Base-by-base conservation (phyloP, 306 rosid genomes). In the Trichosanthes truncata region DNA sequence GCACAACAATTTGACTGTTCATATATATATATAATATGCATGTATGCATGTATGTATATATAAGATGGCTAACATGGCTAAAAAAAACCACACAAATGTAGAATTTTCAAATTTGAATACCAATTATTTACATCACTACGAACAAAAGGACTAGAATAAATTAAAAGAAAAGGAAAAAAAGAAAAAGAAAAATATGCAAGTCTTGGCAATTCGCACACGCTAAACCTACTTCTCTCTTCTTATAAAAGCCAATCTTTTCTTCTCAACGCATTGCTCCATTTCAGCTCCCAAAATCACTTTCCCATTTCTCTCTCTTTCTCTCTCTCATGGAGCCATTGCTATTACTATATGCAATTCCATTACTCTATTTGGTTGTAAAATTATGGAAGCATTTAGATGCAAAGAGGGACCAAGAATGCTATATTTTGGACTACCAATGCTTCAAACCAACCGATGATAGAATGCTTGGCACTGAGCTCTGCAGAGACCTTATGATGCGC, bases 391-490 rank as follows among this genome's bases (percentile, higher is more conserved):
- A 80, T n/a, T 86, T 86, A 18, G 84, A 86, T 68, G 79, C 68
- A n/a, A 88, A 78, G 67, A 83, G 87, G 62, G 90, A 89, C 80
- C 84, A 84, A 48, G 84, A 92, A 41, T 90, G 97, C 48, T 92
- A 90, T 90, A 83, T 94, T 72, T 68, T 94, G 61, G 91, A 85
- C 80, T 94, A 94, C 81, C 83, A 94, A 77, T 87, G 88, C 69
- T 78, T 89, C 77, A 94, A 90, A 79, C 96, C 97, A 63, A 13
- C 84, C 1, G 92, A 94, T 53, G 98, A 92, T 4, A 81, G 96
- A 46, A 90, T 82, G 88, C 94, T 94, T 2, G 83, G 82, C 83
- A 92, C 97, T 0, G 85, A 79, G 35, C 76, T n/a, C 21, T 86
- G 93, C 4, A 93, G 93, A 1, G 81, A 85, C 36, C 35, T 92